Base-by-base conservation (phyloP, 805 yeast genomes). In the Danielia reshetovae region DNA sequence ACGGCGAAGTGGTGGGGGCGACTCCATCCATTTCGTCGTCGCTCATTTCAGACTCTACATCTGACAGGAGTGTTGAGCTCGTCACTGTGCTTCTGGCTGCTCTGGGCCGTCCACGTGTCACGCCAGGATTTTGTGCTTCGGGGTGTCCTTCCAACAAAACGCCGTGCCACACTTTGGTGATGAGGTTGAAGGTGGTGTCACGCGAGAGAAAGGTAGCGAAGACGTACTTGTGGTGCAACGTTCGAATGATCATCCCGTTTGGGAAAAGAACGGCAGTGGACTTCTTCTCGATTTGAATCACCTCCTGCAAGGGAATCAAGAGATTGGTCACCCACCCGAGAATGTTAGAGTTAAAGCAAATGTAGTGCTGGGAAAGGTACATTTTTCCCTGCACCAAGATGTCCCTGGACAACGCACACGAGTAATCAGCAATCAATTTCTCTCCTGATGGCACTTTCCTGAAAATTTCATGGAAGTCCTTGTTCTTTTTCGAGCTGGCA, bases 251-350 rank as follows among this genome's bases (percentile, higher is more conserved):
- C 42, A 82, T 72, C 1, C 84, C 86, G 50, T 81, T 82, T 5
- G 87, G 87, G 40, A 82, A 79, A 11, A 82, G 62, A 0, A 77
- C 79, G 0, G 80, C 83, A 0, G 87, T 81, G 11, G 75, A 69
- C 52, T 71, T 75, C 54, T 81, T 81, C 42, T 78, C 82, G 14
- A 82, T 68, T 43, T 75, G 77, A 19, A 79, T 69, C 15, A 82
- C 75, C 45, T 81, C 85, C 35, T 66, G 72, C 34, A 79, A 64
- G 2, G 85, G 77, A 4, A 82, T 69, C 3, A 69, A 52, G 13
- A 79, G 51, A 40, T 74, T 73, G 2, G 85, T 81, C 1, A 77
- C 78, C 70, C 81, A 72, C 0, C 87, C 87, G 37, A 81, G 62
- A 29, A 82, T 72, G 44, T 79, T 81, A 1, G 86, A 77, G 43